phyloP scores from a whole-genome alignment of 768 basidiomycete genomes.

The Nevesoporus exiguus region DNA sequence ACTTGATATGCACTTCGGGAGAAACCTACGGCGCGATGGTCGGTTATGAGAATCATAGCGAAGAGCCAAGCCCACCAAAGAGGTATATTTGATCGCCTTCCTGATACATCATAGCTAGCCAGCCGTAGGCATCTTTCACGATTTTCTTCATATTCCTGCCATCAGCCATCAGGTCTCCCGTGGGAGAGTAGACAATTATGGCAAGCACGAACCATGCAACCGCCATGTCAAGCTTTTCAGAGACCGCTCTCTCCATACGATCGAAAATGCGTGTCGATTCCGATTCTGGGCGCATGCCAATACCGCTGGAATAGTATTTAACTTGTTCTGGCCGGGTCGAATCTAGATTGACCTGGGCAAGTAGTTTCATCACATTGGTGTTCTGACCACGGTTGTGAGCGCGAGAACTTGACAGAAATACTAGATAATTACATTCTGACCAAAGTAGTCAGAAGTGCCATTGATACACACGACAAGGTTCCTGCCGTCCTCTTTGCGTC shows the following conservation, averaged over 20 bases:
- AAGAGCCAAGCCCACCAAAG: neutral
- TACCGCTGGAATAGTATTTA: neutral
- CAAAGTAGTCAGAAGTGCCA: slow-evolving; percentile 14
- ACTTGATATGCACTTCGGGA: neutral
- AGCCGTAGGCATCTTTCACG: slow-evolving; percentile 31
- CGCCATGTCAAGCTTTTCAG: neutral
- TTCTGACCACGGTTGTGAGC: too few species aligned
- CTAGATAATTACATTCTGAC: too few species aligned
- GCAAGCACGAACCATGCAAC: neutral
- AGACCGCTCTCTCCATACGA: too few species aligned
- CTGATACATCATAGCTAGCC: slow-evolving; percentile 29
- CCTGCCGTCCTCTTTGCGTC: slow-evolving; percentile 16
- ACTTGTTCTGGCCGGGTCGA: neutral
- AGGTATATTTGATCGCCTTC: slow-evolving; percentile 22
- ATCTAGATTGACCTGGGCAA: neutral
- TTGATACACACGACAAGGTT: slow-evolving; percentile 29
- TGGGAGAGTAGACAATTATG: neutral
- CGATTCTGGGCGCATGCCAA: too few species aligned
- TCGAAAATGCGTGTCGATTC: neutral
- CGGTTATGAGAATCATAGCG: neutral
- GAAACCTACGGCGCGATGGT: neutral
- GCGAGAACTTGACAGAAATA: too few species aligned
- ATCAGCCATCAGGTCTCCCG: too few species aligned
- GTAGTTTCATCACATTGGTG: neutral
- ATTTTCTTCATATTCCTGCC: slow-evolving; percentile 35